A percentile compares a stretch with the other conserved stretches of the same genome.
These are phyloP conservation scores for Cyclocybe aegerita DNA, from an alignment of 768 basidiomycete species.

Conservation along the genomic window DNA sequence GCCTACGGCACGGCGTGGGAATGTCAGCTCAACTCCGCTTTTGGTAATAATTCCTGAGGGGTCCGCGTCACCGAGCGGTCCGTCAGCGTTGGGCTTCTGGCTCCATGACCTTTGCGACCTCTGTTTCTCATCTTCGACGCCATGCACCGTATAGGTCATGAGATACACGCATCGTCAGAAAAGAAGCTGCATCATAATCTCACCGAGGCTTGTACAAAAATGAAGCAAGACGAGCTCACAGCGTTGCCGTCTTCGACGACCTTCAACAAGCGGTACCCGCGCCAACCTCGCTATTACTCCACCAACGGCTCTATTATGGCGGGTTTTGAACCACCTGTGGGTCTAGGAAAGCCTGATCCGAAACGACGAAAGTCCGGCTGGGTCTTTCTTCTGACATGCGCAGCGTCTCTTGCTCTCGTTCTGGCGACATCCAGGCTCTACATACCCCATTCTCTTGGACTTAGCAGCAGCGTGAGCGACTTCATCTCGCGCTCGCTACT, in stretches of 20 bases:
- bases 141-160: constrained; percentile 18
- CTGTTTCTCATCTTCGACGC: constrained; percentile 13
- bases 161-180: constrained; percentile 13
- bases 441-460: constrained; percentile 7
- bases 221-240: constrained; percentile 2
- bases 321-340: constrained; percentile 17
- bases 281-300: neutral
- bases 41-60: too few species aligned
- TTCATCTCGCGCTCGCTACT: constrained; percentile 10
- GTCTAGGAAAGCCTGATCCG: constrained; percentile 3
- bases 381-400: constrained; percentile 27
- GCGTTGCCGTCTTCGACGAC: neutral
- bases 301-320: constrained; percentile 14
- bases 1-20: too few species aligned
- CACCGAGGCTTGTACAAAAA: constrained; percentile 9
- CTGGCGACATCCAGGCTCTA: constrained; percentile 18
- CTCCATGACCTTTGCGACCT: constrained; percentile 20
- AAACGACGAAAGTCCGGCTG: constrained; percentile 20
- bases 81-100: constrained; percentile 15
- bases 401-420: constrained; percentile 23
- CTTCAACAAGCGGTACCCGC: neutral
- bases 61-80: neutral
- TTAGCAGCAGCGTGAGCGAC: constrained; percentile 9
- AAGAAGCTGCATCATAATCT: constrained; percentile 5
- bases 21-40: too few species aligned